Evolutionary conservation across 192 early-diverging fungal species (phyloP).

Genomic region (Gigaspora rosea): DNA sequence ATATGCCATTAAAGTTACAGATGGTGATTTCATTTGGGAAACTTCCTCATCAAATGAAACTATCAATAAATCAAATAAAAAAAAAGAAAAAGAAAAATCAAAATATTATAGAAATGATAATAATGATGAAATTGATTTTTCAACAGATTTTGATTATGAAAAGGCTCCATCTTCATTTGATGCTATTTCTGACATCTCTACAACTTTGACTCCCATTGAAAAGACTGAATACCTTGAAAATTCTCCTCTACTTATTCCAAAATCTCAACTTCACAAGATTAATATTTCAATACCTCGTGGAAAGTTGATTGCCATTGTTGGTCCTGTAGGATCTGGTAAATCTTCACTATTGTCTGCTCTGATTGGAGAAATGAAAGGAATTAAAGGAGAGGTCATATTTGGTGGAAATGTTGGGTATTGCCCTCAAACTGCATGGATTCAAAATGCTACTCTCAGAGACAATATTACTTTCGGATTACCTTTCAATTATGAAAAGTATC

Average conservation of each 20-base stretch:
- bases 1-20: conserved; percentile 55
- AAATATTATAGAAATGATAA: conserved; percentile 55
- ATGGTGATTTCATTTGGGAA: conserved; percentile 74
- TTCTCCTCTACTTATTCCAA: conserved; percentile 45
- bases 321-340: conserved; percentile 63
- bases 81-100: conserved; percentile 39
- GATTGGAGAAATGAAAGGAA: conserved; percentile 64
- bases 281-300: conserved; percentile 49
- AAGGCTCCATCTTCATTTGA: conserved; percentile 4
- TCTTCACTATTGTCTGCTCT: conserved; percentile 66
- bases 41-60: conserved; percentile 41
- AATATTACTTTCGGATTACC: conserved; percentile 78
- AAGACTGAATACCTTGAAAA: no score
- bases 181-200: conserved; percentile 26
- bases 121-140: conserved; percentile 27
- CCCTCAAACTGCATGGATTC: conserved; percentile 67
- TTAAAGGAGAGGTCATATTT: conserved; percentile 49
- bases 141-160: background rate
- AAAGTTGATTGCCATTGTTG: conserved; percentile 65
- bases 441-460: conserved; percentile 68
- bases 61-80: conserved; percentile 21
- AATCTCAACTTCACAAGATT: conserved; percentile 47
- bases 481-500: conserved; percentile 59
- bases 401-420: conserved; percentile 60
- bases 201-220: conserved; percentile 37